Percentiles rank a stretch among this genome's conserved stretches.
Evolutionary conservation across 2,329 filamentous ascomycete genomes (phyloP).

Genomic region (Trichothecium roseum): DNA sequence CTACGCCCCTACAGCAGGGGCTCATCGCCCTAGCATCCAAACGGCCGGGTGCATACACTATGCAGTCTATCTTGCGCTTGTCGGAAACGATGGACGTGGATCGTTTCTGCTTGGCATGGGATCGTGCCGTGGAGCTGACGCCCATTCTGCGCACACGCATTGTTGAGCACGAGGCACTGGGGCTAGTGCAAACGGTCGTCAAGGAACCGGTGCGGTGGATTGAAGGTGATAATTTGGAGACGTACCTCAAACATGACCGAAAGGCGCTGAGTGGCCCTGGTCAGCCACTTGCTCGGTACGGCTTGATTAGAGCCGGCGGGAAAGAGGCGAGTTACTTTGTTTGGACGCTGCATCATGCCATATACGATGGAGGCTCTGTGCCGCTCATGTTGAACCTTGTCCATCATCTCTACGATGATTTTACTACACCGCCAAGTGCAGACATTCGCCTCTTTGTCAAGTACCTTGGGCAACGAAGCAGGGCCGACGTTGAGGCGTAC

Average conservation of each 20-base stretch:
- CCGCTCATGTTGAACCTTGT: constrained; percentile 11
- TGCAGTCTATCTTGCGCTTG: neutral
- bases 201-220: too few relatives aligned
- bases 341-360: constrained; percentile 16
- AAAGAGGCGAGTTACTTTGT: too few relatives aligned
- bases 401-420: constrained; percentile 10
- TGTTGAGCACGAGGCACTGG: neutral
- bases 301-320: too few relatives aligned
- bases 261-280: neutral
- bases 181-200: neutral
- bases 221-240: too few relatives aligned
- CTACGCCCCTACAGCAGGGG: neutral
- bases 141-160: neutral
- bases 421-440: too few relatives aligned
- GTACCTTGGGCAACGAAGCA: too few relatives aligned
- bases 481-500: too few relatives aligned
- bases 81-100: neutral
- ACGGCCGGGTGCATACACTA: neutral
- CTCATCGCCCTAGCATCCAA: neutral
- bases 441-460: too few relatives aligned
- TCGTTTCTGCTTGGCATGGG: neutral
- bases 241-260: too few relatives aligned
- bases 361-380: constrained; percentile 18
- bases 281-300: neutral
- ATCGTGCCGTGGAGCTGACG: neutral